These are phyloP conservation scores for Paramarasmius palmivorus DNA, from an alignment of 1,284 basidiomycete genomes.

Conservation along the genomic window DNA sequence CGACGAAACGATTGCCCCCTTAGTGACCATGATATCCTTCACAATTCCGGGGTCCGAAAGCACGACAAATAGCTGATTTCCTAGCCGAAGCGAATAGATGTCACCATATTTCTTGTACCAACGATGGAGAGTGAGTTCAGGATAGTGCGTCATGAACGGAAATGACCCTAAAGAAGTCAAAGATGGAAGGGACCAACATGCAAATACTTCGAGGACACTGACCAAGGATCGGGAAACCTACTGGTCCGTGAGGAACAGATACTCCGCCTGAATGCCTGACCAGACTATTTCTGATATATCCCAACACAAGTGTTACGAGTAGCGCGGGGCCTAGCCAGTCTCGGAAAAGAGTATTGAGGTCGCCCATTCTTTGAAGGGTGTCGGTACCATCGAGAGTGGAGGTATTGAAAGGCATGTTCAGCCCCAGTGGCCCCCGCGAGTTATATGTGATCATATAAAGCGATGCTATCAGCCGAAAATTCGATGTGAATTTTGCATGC, in stretches of 20 bases:
- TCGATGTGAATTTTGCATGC: no score
- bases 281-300: no score
- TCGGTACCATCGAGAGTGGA: no score
- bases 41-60: constrained; percentile 39
- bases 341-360: no score
- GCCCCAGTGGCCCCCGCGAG: no score
- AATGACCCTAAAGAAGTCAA: constrained; percentile 22
- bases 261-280: no score
- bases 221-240: constrained; percentile 3
- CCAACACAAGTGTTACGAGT: no score
- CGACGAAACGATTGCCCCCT: constrained; percentile 43
- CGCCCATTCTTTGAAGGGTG: no score
- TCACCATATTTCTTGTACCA: constrained; percentile 39
- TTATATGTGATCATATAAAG: no score
- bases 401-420: no score
- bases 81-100: constrained; percentile 25
- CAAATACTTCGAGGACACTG: not conserved
- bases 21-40: constrained; percentile 40
- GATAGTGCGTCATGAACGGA: constrained; percentile 34
- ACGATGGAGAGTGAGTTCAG: constrained; percentile 34
- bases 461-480: no score
- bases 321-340: no score
- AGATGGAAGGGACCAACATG: not conserved
- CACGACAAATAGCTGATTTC: constrained; percentile 43
- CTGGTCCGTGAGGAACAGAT: not conserved